These are phyloP conservation scores for Ustilago vetiveriae DNA, from an alignment of 1,284 basidiomycete genomes.

Conservation along the genomic window DNA sequence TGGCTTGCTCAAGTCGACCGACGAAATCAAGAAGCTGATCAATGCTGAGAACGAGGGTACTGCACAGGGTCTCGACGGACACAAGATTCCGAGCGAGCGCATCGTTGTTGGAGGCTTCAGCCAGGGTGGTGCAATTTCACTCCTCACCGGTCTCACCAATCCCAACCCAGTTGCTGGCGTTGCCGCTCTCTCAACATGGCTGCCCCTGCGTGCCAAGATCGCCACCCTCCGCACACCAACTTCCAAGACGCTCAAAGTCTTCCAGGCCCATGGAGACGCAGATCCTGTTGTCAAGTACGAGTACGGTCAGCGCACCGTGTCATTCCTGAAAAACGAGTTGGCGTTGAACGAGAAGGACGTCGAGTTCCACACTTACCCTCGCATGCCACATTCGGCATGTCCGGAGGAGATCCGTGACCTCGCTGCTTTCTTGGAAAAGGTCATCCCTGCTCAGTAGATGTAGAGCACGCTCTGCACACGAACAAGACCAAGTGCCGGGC, in stretches of 20 bases:
- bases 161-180: slow-evolving; percentile 55
- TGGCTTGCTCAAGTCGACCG: slow-evolving; percentile 56
- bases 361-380: slow-evolving; percentile 53
- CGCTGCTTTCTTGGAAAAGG: slow-evolving; percentile 51
- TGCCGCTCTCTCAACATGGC: slow-evolving; percentile 61
- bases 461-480: too few species aligned
- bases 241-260: slow-evolving; percentile 51
- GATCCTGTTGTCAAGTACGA: slow-evolving; percentile 62
- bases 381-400: slow-evolving; percentile 65
- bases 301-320: slow-evolving; percentile 50
- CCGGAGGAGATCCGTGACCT: slow-evolving; percentile 62
- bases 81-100: slow-evolving; percentile 53
- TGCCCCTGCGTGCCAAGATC: slow-evolving; percentile 62
- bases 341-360: slow-evolving; percentile 46
- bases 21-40: slow-evolving; percentile 57
- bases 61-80: slow-evolving; percentile 50
- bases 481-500: too few species aligned
- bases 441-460: slow-evolving; percentile 44
- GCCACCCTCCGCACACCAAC: slow-evolving; percentile 37
- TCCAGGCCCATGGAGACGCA: slow-evolving; percentile 61
- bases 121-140: slow-evolving; percentile 63
- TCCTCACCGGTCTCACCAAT: slow-evolving; percentile 56
- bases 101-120: slow-evolving; percentile 61
- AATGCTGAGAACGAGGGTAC: slow-evolving; percentile 60
- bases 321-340: slow-evolving; percentile 52